Conservation (phyloP, 495 filamentous ascomycete genomes). For the Cercophora samala region DNA sequence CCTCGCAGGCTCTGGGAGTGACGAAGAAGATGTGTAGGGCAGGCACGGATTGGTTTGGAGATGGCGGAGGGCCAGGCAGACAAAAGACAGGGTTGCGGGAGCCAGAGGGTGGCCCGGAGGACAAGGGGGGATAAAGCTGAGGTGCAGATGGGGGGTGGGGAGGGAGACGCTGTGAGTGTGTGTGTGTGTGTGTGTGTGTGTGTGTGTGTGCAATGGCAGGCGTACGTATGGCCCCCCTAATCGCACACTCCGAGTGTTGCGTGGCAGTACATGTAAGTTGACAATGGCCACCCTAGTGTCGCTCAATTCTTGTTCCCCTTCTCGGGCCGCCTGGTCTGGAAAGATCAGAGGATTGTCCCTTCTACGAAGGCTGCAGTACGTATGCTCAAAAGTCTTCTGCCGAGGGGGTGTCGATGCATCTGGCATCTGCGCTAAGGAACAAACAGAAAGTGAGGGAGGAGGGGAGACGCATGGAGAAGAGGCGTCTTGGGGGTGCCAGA, state of each 20-base stretch:
- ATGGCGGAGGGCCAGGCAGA: conserved; percentile 10
- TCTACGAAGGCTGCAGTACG: conserved; percentile 4
- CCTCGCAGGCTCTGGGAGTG: conserved; percentile 13
- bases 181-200: conserved; percentile 10
- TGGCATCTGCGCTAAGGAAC: conserved; percentile 15
- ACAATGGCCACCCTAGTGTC: too few relatives aligned
- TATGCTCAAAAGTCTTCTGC: conserved; percentile 7
- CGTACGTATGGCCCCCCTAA: conserved; percentile 25
- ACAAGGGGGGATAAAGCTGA: conserved; percentile 32
- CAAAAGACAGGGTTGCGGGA: conserved; percentile 14
- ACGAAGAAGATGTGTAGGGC: not conserved
- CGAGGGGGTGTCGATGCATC: not conserved
- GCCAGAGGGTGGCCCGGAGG: conserved; percentile 19
- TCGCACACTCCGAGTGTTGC: conserved; percentile 27
- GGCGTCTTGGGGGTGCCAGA: conserved; percentile 12
- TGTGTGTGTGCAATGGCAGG: conserved; percentile 19
- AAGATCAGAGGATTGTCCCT: not conserved
- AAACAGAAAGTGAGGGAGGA: conserved; percentile 9
- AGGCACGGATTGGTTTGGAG: not conserved
- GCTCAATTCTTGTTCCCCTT: not conserved
- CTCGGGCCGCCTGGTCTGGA: not conserved
- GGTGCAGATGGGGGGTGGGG: conserved; percentile 16
- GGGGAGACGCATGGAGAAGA: conserved; percentile 21
- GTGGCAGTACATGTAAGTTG: conserved; percentile 26
- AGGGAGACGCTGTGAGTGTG: conserved; percentile 25